phyloP scores from a whole-genome alignment of 2,329 filamentous ascomycete species.

The Ambrosiella beaveri region DNA sequence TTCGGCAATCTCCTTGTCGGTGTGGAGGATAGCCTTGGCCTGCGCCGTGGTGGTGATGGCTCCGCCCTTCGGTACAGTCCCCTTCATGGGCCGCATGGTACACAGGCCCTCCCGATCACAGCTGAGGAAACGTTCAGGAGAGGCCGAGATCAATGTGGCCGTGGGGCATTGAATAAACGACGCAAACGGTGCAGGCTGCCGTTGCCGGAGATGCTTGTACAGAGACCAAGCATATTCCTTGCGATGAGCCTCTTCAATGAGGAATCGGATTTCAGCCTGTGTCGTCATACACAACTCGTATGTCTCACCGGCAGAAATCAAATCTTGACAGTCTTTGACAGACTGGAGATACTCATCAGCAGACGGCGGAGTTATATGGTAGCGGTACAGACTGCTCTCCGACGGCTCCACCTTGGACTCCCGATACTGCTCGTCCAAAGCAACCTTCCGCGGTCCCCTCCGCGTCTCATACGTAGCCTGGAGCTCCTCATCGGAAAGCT shows the following conservation, averaged over 20 bases:
- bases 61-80: constrained; percentile 67
- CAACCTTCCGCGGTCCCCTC: too few species aligned
- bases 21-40: constrained; percentile 54
- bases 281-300: constrained; percentile 77
- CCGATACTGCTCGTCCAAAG: too few species aligned
- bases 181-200: constrained; percentile 71
- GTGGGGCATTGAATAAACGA: constrained; percentile 58
- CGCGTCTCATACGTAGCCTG: too few species aligned
- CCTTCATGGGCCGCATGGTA: constrained; percentile 88
- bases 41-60: constrained; percentile 49
- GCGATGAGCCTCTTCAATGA: constrained; percentile 19
- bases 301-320: constrained; percentile 60
- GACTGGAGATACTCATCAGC: constrained; percentile 42
- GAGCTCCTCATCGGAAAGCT: too few species aligned
- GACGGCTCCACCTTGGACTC: background rate
- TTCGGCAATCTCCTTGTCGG: constrained; percentile 82
- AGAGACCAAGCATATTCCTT: constrained; percentile 39
- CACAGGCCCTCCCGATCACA: constrained; percentile 36
- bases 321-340: constrained; percentile 51
- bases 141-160: constrained; percentile 62
- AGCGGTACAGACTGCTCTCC: background rate
- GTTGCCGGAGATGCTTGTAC: constrained; percentile 50
- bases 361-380: constrained; percentile 23
- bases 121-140: constrained; percentile 75
- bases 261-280: constrained; percentile 44